A percentile compares a stretch with the other conserved stretches of the same genome.
Conservation (phyloP, 2,329 filamentous ascomycete genomes). For the Paecilomyces variotii region DNA sequence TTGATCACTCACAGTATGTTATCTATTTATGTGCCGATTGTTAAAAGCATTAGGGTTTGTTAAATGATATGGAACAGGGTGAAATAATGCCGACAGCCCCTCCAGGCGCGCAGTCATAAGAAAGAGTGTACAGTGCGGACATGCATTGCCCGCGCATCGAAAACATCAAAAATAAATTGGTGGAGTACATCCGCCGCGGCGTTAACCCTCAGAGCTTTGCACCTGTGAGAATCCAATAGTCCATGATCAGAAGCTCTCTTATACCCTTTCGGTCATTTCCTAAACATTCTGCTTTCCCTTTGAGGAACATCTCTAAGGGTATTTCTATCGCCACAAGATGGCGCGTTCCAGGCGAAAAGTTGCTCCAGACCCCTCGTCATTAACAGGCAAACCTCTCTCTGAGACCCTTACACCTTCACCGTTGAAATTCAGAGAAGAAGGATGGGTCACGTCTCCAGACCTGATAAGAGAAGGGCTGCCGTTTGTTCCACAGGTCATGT, state of each 20-base stretch:
- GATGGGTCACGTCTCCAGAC: slow-evolving; percentile 27
- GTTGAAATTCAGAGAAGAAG: slow-evolving; percentile 11
- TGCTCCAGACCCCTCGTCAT: slow-evolving; percentile 14
- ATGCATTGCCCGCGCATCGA: neutral
- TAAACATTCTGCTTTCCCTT: too few species aligned
- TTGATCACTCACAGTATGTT: neutral
- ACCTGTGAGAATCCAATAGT: neutral
- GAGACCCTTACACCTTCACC: slow-evolving; percentile 20
- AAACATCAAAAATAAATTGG: neutral
- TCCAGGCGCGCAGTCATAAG: too few species aligned
- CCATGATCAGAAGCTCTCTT: neutral
- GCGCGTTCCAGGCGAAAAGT: slow-evolving; percentile 6
- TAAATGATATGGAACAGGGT: neutral
- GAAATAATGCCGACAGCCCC: neutral
- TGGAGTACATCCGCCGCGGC: neutral
- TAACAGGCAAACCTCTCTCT: slow-evolving; percentile 18
- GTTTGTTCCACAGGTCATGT: slow-evolving; percentile 23
- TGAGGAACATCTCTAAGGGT: neutral
- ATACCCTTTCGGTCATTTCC: neutral
- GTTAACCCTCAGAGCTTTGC: too few species aligned
- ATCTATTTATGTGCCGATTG: neutral
- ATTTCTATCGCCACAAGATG: neutral
- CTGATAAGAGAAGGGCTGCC: slow-evolving; percentile 17
- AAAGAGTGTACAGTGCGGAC: neutral
- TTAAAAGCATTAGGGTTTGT: neutral